Evolutionary conservation across 2,329 filamentous ascomycete species (phyloP).

Genomic region (Talaromyces sp.): DNA sequence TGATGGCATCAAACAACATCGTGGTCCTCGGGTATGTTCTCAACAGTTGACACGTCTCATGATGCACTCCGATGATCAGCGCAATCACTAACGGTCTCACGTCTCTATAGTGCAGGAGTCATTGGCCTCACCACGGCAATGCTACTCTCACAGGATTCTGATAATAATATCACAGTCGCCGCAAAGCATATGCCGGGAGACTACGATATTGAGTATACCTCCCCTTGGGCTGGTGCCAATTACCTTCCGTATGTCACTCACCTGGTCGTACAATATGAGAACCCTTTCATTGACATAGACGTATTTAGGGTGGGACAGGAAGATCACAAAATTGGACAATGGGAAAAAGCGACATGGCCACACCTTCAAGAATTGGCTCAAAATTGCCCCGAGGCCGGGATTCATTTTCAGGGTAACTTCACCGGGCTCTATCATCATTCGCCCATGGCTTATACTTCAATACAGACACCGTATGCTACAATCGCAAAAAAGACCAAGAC

Average conservation of each 20-base stretch:
- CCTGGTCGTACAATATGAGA: neutral
- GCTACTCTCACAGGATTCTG: conserved; percentile 54
- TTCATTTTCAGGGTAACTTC: conserved; percentile 33
- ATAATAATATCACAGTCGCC: conserved; percentile 64
- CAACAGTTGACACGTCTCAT: neutral
- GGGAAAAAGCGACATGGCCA: conserved; percentile 64
- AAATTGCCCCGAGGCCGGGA: conserved; percentile 70
- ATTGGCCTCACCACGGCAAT: conserved; percentile 64
- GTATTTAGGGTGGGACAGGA: conserved; percentile 1
- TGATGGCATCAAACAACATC: conserved; percentile 4
- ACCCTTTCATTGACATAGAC: neutral
- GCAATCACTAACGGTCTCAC: neutral
- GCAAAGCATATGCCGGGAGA: conserved; percentile 93
- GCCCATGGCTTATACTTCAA: too few species aligned
- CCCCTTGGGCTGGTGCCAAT: conserved; percentile 84
- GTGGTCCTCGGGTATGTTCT: conserved; percentile 10
- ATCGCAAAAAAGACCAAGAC: conserved; percentile 61
- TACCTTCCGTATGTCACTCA: conserved; percentile 59
- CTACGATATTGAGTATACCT: conserved; percentile 86
- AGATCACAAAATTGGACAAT: conserved; percentile 29
- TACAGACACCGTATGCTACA: conserved; percentile 52
- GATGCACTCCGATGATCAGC: neutral
- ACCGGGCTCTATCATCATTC: too few species aligned
- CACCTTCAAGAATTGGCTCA: conserved; percentile 58
- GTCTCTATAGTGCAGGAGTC: conserved; percentile 53